Conservation (phyloP, 345 rosid genomes). For the Populus simonii region DNA sequence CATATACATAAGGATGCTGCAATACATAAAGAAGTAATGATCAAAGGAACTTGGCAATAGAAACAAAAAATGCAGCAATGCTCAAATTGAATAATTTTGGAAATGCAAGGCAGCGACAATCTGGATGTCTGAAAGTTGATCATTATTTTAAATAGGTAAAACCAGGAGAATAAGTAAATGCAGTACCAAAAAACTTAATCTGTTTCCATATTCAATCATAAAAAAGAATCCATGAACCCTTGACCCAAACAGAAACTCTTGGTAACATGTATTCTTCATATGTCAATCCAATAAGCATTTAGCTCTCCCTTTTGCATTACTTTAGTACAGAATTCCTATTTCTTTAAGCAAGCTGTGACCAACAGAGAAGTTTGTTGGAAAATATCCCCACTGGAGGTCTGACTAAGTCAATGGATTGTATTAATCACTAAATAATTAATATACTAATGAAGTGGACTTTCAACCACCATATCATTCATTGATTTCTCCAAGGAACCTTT, state of each 20-base stretch:
- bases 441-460: slow-evolving; percentile 7
- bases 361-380: slow-evolving; percentile 6
- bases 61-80: neutral
- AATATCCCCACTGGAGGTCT: slow-evolving; percentile 2
- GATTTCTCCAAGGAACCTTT: slow-evolving; percentile 4
- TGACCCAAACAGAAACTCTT: neutral
- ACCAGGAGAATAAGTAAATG: too few relatives aligned
- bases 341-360: neutral
- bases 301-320: neutral
- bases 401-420: neutral
- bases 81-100: neutral
- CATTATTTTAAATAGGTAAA: too few relatives aligned
- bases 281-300: neutral
- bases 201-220: too few relatives aligned
- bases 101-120: neutral
- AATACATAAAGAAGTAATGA: neutral
- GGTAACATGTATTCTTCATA: neutral
- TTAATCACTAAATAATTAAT: neutral
- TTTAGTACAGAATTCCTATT: neutral
- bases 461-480: slow-evolving; percentile 9
- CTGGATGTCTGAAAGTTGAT: too few relatives aligned
- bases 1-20: slow-evolving; percentile 88
- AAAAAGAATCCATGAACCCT: neutral
- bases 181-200: too few relatives aligned
- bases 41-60: neutral